phyloP scores from a whole-genome alignment of 208 protist species.

The Crithidia acanthocephali region DNA sequence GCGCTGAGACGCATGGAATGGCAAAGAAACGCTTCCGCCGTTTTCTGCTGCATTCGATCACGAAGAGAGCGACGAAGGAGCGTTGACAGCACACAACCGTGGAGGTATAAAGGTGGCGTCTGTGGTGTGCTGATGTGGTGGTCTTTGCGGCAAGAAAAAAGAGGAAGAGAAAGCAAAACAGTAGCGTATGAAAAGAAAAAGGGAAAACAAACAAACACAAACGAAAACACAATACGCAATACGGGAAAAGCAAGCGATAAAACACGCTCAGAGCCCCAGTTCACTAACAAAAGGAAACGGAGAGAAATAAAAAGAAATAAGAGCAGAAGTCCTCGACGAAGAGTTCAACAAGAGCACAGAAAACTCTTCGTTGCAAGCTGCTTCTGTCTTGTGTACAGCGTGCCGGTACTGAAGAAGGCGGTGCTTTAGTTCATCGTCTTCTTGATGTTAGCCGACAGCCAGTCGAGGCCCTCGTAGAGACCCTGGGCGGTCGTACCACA shows the following conservation, averaged over 20 bases:
- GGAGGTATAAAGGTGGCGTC: too few relatives aligned
- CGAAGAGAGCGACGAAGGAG: too few relatives aligned
- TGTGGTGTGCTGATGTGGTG: too few relatives aligned
- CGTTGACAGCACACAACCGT: too few relatives aligned
- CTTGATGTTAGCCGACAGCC: conserved; percentile 89
- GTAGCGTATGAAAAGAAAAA: background rate
- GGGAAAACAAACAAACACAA: conserved; percentile 14
- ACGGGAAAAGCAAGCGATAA: conserved; percentile 9
- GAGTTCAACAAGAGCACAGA: background rate
- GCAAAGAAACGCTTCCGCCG: too few relatives aligned
- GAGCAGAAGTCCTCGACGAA: background rate
- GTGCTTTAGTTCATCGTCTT: conserved; percentile 69
- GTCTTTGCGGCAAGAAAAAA: too few relatives aligned
- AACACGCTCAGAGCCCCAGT: background rate
- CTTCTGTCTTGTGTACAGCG: background rate
- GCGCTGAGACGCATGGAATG: too few relatives aligned
- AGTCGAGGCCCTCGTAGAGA: conserved; percentile 94
- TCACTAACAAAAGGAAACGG: conserved; percentile 10
- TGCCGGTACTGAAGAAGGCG: background rate
- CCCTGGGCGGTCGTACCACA: conserved; percentile 93
- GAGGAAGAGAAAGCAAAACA: too few relatives aligned
- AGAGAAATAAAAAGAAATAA: conserved; percentile 13
- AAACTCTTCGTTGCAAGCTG: background rate
- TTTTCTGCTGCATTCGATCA: too few relatives aligned
- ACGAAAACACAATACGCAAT: too few relatives aligned